phyloP scores from a whole-genome alignment of 164 flowering plant genomes.

The Tetracentron sinense region DNA sequence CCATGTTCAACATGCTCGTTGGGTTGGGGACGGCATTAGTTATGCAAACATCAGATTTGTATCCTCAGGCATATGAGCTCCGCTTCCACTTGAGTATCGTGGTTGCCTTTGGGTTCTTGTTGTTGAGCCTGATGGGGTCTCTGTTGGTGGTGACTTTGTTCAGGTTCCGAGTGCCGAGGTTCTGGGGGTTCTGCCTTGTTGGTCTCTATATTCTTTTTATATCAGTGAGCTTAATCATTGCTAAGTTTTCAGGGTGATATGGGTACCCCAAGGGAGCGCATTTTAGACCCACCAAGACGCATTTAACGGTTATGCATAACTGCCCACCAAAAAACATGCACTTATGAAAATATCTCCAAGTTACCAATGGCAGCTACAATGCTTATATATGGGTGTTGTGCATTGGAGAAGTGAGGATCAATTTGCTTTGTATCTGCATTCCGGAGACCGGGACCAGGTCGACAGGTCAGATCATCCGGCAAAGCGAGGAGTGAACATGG shows the following conservation, averaged over 20 bases:
- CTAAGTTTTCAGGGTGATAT: conserved; percentile 48
- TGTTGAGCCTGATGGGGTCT: conserved; percentile 94
- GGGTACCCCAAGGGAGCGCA: neutral
- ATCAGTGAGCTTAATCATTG: conserved; percentile 59
- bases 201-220: conserved; percentile 69
- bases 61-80: conserved; percentile 73
- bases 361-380: no score
- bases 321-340: no score
- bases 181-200: conserved; percentile 97
- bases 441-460: no score
- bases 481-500: no score
- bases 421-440: no score
- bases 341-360: no score
- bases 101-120: conserved; percentile 81
- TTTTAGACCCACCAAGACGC: neutral
- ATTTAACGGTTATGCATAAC: neutral
- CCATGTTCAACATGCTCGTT: conserved; percentile 98
- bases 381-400: no score
- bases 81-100: conserved; percentile 79
- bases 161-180: conserved; percentile 87
- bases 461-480: no score
- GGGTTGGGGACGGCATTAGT: conserved; percentile 90
- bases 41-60: conserved; percentile 63
- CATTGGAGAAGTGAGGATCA: no score
- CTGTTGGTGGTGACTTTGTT: conserved; percentile 74